Evolutionary conservation across 192 early-diverging fungal genomes (phyloP).

Genomic region (Mortierella claussenii): DNA sequence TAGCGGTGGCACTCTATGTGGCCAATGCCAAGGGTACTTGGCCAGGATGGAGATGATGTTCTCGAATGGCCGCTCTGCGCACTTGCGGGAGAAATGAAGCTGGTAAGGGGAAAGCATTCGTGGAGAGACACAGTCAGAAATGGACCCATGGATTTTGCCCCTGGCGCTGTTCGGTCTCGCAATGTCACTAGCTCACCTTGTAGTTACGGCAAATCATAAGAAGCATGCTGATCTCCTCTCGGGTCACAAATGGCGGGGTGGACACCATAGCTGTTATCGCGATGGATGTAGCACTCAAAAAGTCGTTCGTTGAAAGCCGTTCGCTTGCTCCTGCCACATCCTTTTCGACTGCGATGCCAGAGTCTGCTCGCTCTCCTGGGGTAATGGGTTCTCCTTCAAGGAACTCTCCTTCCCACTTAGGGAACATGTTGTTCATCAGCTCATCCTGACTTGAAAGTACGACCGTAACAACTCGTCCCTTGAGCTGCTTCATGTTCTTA

Average conservation of each 20-base stretch:
- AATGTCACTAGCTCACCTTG: constrained; percentile 61
- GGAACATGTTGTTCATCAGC: constrained; percentile 61
- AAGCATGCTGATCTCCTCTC: constrained; percentile 80
- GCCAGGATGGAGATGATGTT: constrained; percentile 76
- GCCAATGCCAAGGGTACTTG: constrained; percentile 82
- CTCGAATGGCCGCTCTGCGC: constrained; percentile 80
- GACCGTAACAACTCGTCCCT: constrained; percentile 69
- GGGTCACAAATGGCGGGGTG: constrained; percentile 59
- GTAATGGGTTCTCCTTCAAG: constrained; percentile 53
- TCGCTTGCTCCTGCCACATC: too few species aligned
- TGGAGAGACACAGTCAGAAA: too few species aligned
- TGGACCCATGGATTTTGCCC: too few species aligned
- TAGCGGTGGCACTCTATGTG: constrained; percentile 64
- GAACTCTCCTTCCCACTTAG: constrained; percentile 70
- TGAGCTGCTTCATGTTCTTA: constrained; percentile 66
- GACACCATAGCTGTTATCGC: neutral
- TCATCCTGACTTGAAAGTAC: constrained; percentile 65
- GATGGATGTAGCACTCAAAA: neutral
- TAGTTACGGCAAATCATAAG: constrained; percentile 78
- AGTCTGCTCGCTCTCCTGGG: constrained; percentile 31
- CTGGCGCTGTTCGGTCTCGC: too few species aligned
- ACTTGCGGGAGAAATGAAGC: constrained; percentile 80
- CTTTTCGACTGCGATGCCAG: too few species aligned
- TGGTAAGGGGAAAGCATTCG: too few species aligned
- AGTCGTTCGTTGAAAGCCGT: neutral